Evolutionary conservation across 805 yeast genomes (phyloP).

Genomic region (Metschnikowia koreensis): DNA sequence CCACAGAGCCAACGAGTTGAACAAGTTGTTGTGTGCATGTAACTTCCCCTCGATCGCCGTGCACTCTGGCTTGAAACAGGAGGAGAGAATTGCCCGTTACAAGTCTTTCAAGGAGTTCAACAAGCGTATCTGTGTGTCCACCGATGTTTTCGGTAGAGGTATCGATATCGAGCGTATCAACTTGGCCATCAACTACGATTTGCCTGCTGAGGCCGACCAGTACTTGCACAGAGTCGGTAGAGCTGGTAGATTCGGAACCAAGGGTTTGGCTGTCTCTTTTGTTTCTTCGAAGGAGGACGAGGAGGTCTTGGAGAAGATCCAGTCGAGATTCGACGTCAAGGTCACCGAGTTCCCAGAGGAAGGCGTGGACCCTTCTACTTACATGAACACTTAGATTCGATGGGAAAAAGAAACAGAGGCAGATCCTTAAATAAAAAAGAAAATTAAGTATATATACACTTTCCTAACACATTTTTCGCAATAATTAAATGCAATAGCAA

Average conservation of each 20-base stretch:
- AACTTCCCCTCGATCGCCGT: conserved; percentile 97
- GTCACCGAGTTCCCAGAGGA: conserved; percentile 94
- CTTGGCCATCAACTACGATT: conserved; percentile 94
- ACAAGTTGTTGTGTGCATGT: conserved; percentile 83
- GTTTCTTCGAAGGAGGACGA: conserved; percentile 85
- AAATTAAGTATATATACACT: too few relatives aligned
- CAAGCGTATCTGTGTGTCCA: conserved; percentile 97
- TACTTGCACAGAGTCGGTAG: conserved; percentile 99
- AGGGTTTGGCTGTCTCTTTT: conserved; percentile 93
- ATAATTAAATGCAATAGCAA: too few relatives aligned
- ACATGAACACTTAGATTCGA: conserved; percentile 80
- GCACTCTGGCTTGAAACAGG: conserved; percentile 93
- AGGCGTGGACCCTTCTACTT: conserved; percentile 96
- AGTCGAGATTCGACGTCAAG: conserved; percentile 95
- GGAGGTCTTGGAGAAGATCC: conserved; percentile 86
- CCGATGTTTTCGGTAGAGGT: conserved; percentile 99
- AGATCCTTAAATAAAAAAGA: too few relatives aligned
- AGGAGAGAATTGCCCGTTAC: conserved; percentile 96
- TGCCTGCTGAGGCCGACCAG: conserved; percentile 96
- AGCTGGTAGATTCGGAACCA: conserved; percentile 99
- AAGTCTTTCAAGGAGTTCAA: conserved; percentile 95
- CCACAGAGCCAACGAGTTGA: conserved; percentile 87
- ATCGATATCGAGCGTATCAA: conserved; percentile 98
- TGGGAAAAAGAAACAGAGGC: too few relatives aligned
- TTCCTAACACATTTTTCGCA: too few relatives aligned